Evolutionary conservation across 441 rosid species (phyloP).

Genomic region (Pelargonium cotyledonis): DNA sequence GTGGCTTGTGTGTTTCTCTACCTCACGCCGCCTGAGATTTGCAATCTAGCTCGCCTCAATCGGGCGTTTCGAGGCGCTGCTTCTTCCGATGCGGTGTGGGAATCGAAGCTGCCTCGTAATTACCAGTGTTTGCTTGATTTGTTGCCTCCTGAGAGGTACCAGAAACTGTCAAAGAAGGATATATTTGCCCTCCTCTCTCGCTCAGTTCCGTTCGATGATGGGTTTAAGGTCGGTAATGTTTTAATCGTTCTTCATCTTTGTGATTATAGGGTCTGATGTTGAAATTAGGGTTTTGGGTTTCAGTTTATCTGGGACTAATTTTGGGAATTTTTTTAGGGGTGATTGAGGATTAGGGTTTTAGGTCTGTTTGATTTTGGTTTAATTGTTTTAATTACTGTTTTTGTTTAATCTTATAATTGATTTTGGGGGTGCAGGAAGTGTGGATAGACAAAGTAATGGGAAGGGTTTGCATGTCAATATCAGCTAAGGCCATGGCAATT

Average conservation of each 20-base stretch:
- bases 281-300: not conserved
- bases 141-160: slow-evolving; percentile 36
- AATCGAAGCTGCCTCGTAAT: slow-evolving; percentile 55
- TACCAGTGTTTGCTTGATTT: slow-evolving; percentile 31
- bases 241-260: not conserved
- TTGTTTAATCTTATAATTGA: too few species aligned
- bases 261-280: not conserved
- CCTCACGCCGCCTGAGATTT: slow-evolving; percentile 70
- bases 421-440: slow-evolving; percentile 34
- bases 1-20: slow-evolving; percentile 53
- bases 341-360: not conserved
- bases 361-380: too few species aligned
- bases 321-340: too few species aligned
- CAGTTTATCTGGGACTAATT: too few species aligned
- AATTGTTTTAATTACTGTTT: too few species aligned
- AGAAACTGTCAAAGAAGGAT: slow-evolving; percentile 51
- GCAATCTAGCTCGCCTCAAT: slow-evolving; percentile 46
- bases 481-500: slow-evolving; percentile 51
- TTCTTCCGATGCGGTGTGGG: slow-evolving; percentile 67
- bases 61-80: slow-evolving; percentile 63
- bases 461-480: slow-evolving; percentile 57
- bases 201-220: slow-evolving; percentile 6
- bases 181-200: slow-evolving; percentile 53
- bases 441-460: slow-evolving; percentile 68
- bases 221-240: not conserved